Evolutionary conservation across 2,329 filamentous ascomycete species (phyloP), one percentile per base, ranked within the genome.

Genomic region (Fusarium robinianum): DNA sequence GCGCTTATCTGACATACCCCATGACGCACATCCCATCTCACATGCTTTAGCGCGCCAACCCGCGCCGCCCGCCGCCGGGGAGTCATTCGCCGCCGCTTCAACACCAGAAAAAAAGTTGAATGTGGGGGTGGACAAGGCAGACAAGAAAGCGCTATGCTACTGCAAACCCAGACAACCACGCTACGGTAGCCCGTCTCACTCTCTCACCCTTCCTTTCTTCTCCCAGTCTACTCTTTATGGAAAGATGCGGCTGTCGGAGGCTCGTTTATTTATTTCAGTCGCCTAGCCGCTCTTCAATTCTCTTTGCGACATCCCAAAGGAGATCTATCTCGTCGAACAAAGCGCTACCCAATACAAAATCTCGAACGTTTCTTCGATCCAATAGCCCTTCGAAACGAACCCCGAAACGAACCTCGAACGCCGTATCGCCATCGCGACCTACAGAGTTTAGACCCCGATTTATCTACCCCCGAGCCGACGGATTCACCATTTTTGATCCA

Each of bases 231-330:
- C 22, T 47, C 40, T 41, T 51, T 43, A 66, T 66, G 63, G 58
- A 65, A 63, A 41, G 25, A 65, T 66, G 63, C 58, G 58, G 56
- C 29, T 49, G 37, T 18, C 46, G 46, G 29, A 45, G 58, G 31
- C 46, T 63, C 32, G 33, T 22, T 25, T 35, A 46, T 50, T 42
- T 50, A 55, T 31, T 50, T 24, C 34, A 29, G 36, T 40, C 43
- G 33, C 34, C 15, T 57, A 58, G 30, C 31, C 47, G 38, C 24
- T 32, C 17, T 24, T 31, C 34, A 19, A 30, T 18, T 25, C 24
- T 21, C 25, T 37, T 12, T 17, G 22, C 31, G n/a, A 25, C 33
- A 15, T n/a, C n/a, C n/a, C n/a, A n/a, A n/a, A n/a, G n/a, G n/a
- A n/a, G n/a, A n/a, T n/a, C n/a, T n/a, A n/a, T n/a, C n/a, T n/a